Base-by-base conservation (phyloP, 306 rosid species). In the Casuarina cunninghamiana region DNA sequence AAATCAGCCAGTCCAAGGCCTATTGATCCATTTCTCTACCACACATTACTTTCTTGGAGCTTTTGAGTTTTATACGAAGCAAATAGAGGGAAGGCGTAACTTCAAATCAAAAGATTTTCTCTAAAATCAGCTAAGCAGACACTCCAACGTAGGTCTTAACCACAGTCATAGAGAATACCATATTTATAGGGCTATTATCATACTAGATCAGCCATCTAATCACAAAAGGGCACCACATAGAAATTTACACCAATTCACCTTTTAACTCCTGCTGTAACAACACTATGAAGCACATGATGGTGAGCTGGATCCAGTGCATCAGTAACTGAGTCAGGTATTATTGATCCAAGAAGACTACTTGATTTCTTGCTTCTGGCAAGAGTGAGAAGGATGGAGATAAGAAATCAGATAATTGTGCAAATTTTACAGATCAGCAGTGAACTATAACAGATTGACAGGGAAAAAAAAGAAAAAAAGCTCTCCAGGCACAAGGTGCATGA, bases 251-350 rank as follows among this genome's bases (percentile, higher is more conserved):
- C 57, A 57, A 58, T 57, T 81, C 67, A 94, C 98, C 97, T 92
- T 92, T 88, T 92, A 77, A 90, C 86, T 80, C 97, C 95, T 54
- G 89, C 91, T 10, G 95, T 96, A 80, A 86, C 89, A 19, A 88
- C 90, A 84, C 86, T 90, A 82, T 92, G 98, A 73, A 94, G 87
- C 68, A 94, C 83, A 13, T 89, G 89, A 81, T 92, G 98, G 85
- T 87, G 77, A 55, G 92, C 88, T 54, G 96, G 92, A 92, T 90
- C 97, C 46, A 94, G 78, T 45, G 87, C 97, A 83, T 89, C 97
- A 37, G 83, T 84, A 51, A 94, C 83, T 53, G 90, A 91, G 82
- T 80, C 91, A 0, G 92, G 97, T 71, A 94, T 90, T 67, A 94
- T 87, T 42, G 95, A 92, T 80, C 98, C 98, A 77, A 94, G 89